Evolutionary conservation across 805 yeast species (phyloP).

Genomic region (Zygosaccharomyces pseudorouxii): DNA sequence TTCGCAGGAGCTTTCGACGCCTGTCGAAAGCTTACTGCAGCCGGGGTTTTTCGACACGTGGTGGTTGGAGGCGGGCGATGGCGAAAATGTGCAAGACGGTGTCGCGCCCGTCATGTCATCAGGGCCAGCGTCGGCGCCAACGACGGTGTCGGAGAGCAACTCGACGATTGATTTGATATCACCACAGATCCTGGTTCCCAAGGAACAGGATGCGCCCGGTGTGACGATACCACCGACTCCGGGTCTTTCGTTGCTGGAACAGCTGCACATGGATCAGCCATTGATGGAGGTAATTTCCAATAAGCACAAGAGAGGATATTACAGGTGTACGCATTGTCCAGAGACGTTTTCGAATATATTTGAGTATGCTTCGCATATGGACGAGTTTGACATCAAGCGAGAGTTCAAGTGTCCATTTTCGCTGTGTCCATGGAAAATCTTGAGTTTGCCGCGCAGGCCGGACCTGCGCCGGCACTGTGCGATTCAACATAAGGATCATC

Average conservation of each 20-base stretch:
- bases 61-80: not conserved
- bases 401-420: slow-evolving; percentile 43
- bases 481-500: slow-evolving; percentile 40
- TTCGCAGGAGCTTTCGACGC: slow-evolving; percentile 1
- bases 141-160: not conserved
- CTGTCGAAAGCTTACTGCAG: not conserved
- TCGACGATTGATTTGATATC: not conserved
- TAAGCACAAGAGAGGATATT: slow-evolving; percentile 40
- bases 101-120: not conserved
- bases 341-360: slow-evolving; percentile 37
- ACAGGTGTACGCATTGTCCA: slow-evolving; percentile 47
- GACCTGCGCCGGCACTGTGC: slow-evolving; percentile 49
- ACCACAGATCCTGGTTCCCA: slow-evolving; percentile 1
- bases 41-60: not conserved
- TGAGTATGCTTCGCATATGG: slow-evolving; percentile 43
- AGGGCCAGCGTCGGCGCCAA: not conserved
- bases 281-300: slow-evolving; percentile 29
- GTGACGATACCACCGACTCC: slow-evolving; percentile 11
- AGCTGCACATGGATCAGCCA: slow-evolving; percentile 28
- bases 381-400: slow-evolving; percentile 37
- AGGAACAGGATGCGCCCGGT: not conserved
- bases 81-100: not conserved
- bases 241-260: slow-evolving; percentile 19
- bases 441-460: slow-evolving; percentile 46
- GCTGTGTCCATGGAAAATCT: slow-evolving; percentile 45